Conservation (phyloP, 768 basidiomycete species). For the Sutorius australiensis region DNA sequence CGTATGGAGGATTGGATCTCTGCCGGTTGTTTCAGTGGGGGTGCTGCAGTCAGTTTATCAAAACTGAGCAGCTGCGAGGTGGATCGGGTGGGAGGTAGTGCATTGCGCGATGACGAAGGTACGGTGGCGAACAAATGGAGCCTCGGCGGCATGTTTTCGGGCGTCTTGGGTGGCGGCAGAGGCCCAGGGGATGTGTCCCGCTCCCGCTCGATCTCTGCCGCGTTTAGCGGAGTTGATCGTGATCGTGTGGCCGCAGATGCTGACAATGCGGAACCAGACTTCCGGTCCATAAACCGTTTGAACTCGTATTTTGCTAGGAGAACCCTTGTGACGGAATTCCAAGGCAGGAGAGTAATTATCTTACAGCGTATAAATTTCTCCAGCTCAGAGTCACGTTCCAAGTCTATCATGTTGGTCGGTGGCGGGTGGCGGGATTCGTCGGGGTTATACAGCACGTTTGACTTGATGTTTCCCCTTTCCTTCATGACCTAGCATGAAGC, state of each 20-base stretch:
- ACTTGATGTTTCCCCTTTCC: conserved; percentile 73
- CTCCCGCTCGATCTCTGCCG: conserved; percentile 11
- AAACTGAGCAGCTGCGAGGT: conserved; percentile 34
- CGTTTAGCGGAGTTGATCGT: conserved; percentile 15
- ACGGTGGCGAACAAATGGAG: conserved; percentile 13
- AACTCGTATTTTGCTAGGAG: conserved; percentile 78
- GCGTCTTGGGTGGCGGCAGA: conserved; percentile 26
- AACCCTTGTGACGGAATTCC: background rate
- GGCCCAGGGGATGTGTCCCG: conserved; percentile 25
- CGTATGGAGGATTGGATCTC: conserved; percentile 11
- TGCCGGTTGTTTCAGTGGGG: conserved; percentile 4
- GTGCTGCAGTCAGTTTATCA: conserved; percentile 14
- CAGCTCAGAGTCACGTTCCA: conserved; percentile 83
- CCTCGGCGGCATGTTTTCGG: conserved; percentile 22
- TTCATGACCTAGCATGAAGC: conserved; percentile 60
- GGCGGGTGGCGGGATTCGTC: conserved; percentile 81
- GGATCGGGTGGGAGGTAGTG: conserved; percentile 24
- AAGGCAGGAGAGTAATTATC: background rate
- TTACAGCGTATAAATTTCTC: conserved; percentile 87
- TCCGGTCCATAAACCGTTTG: conserved; percentile 58
- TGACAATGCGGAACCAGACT: conserved; percentile 36
- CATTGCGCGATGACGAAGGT: conserved; percentile 13
- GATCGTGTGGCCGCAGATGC: conserved; percentile 23
- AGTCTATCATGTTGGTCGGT: conserved; percentile 72
- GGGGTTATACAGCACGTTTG: conserved; percentile 78